Percentiles rank a stretch among this genome's conserved stretches.
phyloP scores from a whole-genome alignment of 257 asterid species.

The Solanum bukasovii region DNA sequence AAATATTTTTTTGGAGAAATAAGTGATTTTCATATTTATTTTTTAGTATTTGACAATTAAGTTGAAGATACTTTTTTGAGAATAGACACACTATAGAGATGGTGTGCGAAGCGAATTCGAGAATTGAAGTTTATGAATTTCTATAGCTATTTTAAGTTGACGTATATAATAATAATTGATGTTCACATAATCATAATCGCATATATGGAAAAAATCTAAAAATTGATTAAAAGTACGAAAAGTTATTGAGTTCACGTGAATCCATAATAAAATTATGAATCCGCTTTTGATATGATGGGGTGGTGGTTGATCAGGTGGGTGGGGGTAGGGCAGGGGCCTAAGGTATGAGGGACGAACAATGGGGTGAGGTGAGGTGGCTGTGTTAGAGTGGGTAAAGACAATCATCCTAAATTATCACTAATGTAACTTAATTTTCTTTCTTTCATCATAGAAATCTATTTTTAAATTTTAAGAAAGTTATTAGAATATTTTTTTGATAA shows the following conservation, averaged over 20 bases:
- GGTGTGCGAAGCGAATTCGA: background rate
- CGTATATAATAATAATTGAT: background rate
- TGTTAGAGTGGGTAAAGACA: background rate
- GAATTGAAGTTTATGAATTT: background rate
- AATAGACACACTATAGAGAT: background rate
- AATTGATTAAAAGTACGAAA: rapidly evolving
- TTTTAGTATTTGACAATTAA: background rate
- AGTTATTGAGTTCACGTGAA: background rate
- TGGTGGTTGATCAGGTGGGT: background rate
- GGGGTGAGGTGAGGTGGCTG: background rate
- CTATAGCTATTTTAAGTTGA: background rate
- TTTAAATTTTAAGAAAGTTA: background rate
- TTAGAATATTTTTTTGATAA: background rate
- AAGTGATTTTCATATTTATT: background rate
- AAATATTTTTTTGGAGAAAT: background rate
- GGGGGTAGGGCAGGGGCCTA: background rate
- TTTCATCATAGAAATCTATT: background rate
- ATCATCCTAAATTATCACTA: background rate
- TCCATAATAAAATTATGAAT: background rate
- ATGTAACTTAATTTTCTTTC: background rate
- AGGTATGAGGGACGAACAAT: background rate
- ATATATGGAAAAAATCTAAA: too few relatives aligned
- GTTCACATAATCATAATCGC: background rate
- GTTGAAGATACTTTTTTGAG: background rate
- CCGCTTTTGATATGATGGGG: background rate